phyloP scores from a whole-genome alignment of 306 rosid species.

The Hippophae gyantsensis region DNA sequence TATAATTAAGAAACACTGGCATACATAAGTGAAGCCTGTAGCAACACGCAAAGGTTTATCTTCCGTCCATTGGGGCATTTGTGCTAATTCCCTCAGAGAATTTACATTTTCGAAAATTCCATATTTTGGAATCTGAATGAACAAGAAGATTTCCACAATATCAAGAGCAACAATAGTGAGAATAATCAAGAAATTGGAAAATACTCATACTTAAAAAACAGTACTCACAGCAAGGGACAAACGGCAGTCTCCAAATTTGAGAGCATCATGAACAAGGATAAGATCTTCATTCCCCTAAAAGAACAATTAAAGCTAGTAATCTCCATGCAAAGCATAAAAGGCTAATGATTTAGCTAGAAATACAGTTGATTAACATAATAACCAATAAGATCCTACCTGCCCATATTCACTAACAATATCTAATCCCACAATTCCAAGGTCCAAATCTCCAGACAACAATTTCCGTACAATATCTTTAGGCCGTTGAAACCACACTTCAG shows the following conservation, averaged over 20 bases:
- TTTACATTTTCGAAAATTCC: slow-evolving; percentile 84
- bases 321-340: not conserved
- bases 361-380: not conserved
- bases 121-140: slow-evolving; percentile 71
- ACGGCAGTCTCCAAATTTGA: slow-evolving; percentile 75
- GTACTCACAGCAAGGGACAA: slow-evolving; percentile 76
- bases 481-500: slow-evolving; percentile 91
- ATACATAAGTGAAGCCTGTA: slow-evolving; percentile 85
- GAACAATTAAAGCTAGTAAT: not conserved
- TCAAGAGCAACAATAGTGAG: too few species aligned
- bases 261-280: slow-evolving; percentile 74
- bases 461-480: slow-evolving; percentile 82
- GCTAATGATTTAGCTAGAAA: not conserved
- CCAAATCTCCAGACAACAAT: slow-evolving; percentile 76
- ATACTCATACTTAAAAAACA: not conserved
- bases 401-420: slow-evolving; percentile 68
- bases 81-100: slow-evolving; percentile 60
- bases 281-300: slow-evolving; percentile 69
- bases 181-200: too few species aligned
- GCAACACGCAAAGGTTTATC: slow-evolving; percentile 81
- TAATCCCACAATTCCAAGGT: slow-evolving; percentile 88
- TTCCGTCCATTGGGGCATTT: slow-evolving; percentile 85
- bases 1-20: slow-evolving; percentile 6
- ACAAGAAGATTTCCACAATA: slow-evolving; percentile 6
- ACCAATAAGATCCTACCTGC: slow-evolving; percentile 30